A percentile compares a stretch with the other conserved stretches of the same genome.
Conservation (phyloP, 305 asterid species). For the Fraxinus velutina region DNA sequence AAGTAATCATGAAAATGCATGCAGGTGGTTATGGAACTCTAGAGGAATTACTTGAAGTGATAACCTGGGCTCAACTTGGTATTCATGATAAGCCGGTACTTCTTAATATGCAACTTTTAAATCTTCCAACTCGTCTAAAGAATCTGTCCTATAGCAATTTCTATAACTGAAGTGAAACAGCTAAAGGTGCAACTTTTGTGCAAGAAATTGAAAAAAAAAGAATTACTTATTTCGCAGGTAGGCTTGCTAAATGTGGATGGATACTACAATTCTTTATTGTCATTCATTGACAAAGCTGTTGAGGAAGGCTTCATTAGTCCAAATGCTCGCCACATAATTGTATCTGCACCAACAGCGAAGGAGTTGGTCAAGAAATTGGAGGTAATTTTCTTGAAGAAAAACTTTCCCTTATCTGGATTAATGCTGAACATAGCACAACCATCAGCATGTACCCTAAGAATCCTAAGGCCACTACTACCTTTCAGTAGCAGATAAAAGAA, state of each 20-base stretch:
- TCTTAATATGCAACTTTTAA: neutral
- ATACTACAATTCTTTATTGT: slow-evolving; percentile 66
- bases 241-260: slow-evolving; percentile 91
- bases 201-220: neutral
- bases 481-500: neutral
- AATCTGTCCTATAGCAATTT: neutral
- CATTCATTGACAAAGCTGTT: slow-evolving; percentile 91
- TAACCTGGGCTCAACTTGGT: slow-evolving; percentile 98
- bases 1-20: neutral
- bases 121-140: neutral
- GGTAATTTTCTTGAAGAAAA: slow-evolving; percentile 32
- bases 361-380: slow-evolving; percentile 86
- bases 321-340: slow-evolving; percentile 79
- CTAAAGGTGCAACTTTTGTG: neutral
- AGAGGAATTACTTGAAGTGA: slow-evolving; percentile 88
- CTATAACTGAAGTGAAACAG: neutral
- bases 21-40: slow-evolving; percentile 96
- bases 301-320: slow-evolving; percentile 85
- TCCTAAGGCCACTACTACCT: neutral
- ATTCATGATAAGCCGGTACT: slow-evolving; percentile 91
- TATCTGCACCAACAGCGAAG: slow-evolving; percentile 78
- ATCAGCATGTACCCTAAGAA: neutral
- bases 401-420: neutral
- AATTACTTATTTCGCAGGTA: slow-evolving; percentile 42
- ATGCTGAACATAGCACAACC: neutral